phyloP scores from a whole-genome alignment of 805 yeast species.

The Starmerella lactis-condensi region DNA sequence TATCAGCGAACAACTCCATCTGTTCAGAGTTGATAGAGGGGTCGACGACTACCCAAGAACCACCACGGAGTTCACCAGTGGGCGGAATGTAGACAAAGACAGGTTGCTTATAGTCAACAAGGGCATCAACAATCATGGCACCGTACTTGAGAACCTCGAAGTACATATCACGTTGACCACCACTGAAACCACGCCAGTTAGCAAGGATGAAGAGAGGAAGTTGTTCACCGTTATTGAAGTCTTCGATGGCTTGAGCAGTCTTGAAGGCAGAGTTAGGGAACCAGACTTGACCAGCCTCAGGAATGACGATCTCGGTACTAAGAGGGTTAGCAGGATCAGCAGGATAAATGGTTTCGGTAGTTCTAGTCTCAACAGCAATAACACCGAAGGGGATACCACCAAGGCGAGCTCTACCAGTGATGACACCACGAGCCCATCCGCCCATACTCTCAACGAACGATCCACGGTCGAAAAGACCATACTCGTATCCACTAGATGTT shows the following conservation, averaged over 20 bases:
- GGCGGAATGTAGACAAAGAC: constrained; percentile 96
- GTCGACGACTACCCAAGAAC: constrained; percentile 99
- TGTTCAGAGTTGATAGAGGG: constrained; percentile 90
- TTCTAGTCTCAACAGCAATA: constrained; percentile 84
- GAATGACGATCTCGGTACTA: constrained; percentile 68
- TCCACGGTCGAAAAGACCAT: constrained; percentile 77
- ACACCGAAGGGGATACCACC: constrained; percentile 99
- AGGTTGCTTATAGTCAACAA: constrained; percentile 91
- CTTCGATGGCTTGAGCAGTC: constrained; percentile 96
- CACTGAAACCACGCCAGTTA: constrained; percentile 99
- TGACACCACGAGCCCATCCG: constrained; percentile 98
- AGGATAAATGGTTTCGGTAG: constrained; percentile 75
- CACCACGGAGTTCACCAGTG: constrained; percentile 96
- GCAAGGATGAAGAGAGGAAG: constrained; percentile 93
- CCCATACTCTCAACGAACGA: constrained; percentile 92
- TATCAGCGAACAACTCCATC: constrained; percentile 99
- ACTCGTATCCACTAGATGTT: constrained; percentile 52
- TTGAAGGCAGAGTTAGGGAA: constrained; percentile 97
- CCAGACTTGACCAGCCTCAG: constrained; percentile 99
- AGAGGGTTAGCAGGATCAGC: constrained; percentile 98
- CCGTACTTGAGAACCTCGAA: constrained; percentile 96
- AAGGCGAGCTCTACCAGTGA: constrained; percentile 93
- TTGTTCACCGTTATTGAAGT: constrained; percentile 95
- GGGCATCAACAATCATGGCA: constrained; percentile 89
- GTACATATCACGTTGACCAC: constrained; percentile 99